A percentile compares a stretch with the other conserved stretches of the same genome.
Conservation (phyloP, 2,329 filamentous ascomycete genomes). For the Endothia cerciana region DNA sequence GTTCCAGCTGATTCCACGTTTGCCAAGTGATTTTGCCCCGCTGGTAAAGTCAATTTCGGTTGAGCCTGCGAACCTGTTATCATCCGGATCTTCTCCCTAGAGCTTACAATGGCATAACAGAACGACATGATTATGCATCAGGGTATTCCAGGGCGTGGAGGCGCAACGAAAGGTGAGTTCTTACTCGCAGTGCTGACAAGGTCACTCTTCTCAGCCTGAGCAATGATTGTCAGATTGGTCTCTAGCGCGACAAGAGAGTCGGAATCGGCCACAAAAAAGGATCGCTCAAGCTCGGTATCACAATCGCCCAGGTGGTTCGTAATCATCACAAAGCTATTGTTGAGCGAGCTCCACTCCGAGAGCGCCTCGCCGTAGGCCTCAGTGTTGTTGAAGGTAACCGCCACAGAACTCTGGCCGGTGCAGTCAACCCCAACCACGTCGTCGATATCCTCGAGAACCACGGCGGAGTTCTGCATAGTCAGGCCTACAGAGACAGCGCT, state of each 20-base stretch:
- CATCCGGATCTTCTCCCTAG: not conserved
- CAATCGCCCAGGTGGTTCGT: constrained; percentile 34
- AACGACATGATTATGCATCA: not conserved
- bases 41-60: constrained; percentile 33
- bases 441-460: constrained; percentile 41
- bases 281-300: constrained; percentile 32
- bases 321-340: constrained; percentile 33
- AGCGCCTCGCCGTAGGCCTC: constrained; percentile 32
- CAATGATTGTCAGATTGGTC: constrained; percentile 30
- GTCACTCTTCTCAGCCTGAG: constrained; percentile 33
- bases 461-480: constrained; percentile 43
- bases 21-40: constrained; percentile 27
- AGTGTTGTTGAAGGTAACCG: constrained; percentile 31
- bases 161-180: not conserved
- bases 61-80: constrained; percentile 1
- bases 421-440: constrained; percentile 58
- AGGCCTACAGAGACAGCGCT: constrained; percentile 55
- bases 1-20: constrained; percentile 31
- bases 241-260: constrained; percentile 22
- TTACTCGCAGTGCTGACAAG: constrained; percentile 33
- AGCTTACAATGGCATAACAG: not conserved
- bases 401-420: constrained; percentile 53
- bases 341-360: constrained; percentile 28
- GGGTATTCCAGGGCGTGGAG: not conserved
- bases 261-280: constrained; percentile 33